Conservation (phyloP, 2,329 filamentous ascomycete species). For the Ophiognomonia clavigignenti-juglandacearum region DNA sequence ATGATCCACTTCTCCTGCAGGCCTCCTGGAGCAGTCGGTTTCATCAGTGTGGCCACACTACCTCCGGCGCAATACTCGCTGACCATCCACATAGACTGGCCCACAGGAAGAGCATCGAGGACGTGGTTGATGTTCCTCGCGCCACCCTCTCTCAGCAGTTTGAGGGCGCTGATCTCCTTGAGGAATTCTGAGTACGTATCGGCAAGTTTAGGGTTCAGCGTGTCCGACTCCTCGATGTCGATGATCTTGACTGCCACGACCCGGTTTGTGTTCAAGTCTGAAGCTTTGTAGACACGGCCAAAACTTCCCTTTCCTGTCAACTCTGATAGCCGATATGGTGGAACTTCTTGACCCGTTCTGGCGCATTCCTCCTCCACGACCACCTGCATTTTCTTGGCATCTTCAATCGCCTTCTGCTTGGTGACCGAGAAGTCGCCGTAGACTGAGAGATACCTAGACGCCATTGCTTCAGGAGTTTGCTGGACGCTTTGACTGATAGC, state of each 20-base stretch:
- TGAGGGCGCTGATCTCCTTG: constrained; percentile 65
- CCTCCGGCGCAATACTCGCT: constrained; percentile 83
- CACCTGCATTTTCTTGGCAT: constrained; percentile 66
- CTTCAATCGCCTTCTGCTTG: constrained; percentile 59
- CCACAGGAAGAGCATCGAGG: constrained; percentile 72
- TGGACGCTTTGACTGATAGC: neutral
- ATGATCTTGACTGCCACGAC: constrained; percentile 78
- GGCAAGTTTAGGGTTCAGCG: constrained; percentile 57
- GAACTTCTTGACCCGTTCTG: constrained; percentile 54
- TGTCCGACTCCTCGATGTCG: constrained; percentile 75
- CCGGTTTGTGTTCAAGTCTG: constrained; percentile 37
- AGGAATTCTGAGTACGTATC: constrained; percentile 66
- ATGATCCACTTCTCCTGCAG: constrained; percentile 68
- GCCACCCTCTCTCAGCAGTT: constrained; percentile 67
- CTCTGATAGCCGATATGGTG: constrained; percentile 64
- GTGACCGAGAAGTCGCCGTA: constrained; percentile 39
- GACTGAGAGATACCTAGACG: constrained; percentile 38
- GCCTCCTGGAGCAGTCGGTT: constrained; percentile 59
- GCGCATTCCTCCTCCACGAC: constrained; percentile 58
- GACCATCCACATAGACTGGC: constrained; percentile 81
- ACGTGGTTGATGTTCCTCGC: constrained; percentile 79
- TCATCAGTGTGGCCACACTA: constrained; percentile 70
- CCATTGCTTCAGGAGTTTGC: neutral
- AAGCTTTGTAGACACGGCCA: constrained; percentile 68
- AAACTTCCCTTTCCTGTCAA: constrained; percentile 73